A percentile compares a stretch with the other conserved stretches of the same genome.
Conservation (phyloP, 2,329 filamentous ascomycete species). For the Aspergillus arachidicola region DNA sequence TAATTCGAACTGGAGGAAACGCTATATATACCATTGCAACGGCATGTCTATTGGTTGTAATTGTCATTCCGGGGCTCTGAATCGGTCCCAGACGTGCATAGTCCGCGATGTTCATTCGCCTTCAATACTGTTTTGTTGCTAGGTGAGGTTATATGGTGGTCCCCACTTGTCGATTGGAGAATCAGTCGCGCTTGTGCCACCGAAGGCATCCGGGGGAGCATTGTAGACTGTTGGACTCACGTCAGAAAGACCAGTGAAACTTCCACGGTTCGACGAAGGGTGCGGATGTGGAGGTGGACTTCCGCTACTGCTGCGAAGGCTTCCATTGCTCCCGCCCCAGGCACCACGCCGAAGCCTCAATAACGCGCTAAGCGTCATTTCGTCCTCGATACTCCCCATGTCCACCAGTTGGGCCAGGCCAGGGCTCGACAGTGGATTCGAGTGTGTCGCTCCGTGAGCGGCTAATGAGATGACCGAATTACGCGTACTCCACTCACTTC, state of each 20-base stretch:
- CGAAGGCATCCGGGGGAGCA: conserved; percentile 23
- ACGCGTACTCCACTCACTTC: conserved; percentile 92
- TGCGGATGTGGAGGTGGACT: conserved; percentile 45
- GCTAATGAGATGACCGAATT: conserved; percentile 82
- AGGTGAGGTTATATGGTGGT: conserved; percentile 9
- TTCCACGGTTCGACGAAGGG: conserved; percentile 36
- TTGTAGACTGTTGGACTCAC: conserved; percentile 30
- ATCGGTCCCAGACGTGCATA: background rate
- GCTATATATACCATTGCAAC: conserved; percentile 1
- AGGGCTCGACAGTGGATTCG: conserved; percentile 64
- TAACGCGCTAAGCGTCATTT: conserved; percentile 73
- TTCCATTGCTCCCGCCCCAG: conserved; percentile 80
- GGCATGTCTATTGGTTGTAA: background rate
- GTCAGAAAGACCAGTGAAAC: conserved; percentile 39
- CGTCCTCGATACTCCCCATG: conserved; percentile 62
- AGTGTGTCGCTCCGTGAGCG: conserved; percentile 52
- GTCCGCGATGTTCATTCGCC: background rate
- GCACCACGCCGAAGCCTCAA: conserved; percentile 73
- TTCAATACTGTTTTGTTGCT: conserved; percentile 3
- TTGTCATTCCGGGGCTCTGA: background rate
- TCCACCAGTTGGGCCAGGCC: conserved; percentile 75
- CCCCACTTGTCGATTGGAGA: conserved; percentile 20
- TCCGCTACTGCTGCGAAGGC: conserved; percentile 59
- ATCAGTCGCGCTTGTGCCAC: conserved; percentile 16
- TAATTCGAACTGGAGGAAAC: background rate